A percentile compares a stretch with the other conserved stretches of the same genome.
Conservation (phyloP, 768 basidiomycete species). For the Glaciozyma antarctica region DNA sequence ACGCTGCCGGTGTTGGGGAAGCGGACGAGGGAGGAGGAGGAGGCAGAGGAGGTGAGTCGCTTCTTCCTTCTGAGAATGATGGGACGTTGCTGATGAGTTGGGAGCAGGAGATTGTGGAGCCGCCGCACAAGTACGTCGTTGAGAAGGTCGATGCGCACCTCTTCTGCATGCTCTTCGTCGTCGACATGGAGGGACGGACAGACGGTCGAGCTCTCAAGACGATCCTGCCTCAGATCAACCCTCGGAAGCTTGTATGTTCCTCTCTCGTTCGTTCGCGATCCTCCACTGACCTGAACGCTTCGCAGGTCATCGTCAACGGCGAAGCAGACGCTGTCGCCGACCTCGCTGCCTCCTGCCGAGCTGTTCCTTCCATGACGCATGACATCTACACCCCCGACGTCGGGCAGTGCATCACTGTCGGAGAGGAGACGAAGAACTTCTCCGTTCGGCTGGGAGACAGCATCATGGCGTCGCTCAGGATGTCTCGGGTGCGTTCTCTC, state of each 20-base stretch:
- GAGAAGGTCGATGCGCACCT: constrained; percentile 67
- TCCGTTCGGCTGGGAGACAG: constrained; percentile 89
- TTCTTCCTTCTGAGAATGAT: neutral
- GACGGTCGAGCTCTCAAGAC: constrained; percentile 95
- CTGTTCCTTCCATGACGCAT: constrained; percentile 80
- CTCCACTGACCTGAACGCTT: neutral
- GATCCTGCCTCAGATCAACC: constrained; percentile 91
- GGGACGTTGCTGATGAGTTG: constrained; percentile 1
- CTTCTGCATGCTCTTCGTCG: constrained; percentile 74
- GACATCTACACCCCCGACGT: constrained; percentile 72
- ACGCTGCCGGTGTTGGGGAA: constrained; percentile 61
- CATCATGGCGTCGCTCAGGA: constrained; percentile 63
- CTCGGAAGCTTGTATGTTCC: constrained; percentile 73
- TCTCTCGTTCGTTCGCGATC: neutral
- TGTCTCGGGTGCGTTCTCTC: constrained; percentile 48
- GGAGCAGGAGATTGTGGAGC: constrained; percentile 45
- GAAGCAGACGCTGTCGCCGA: constrained; percentile 55
- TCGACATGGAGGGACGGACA: constrained; percentile 93
- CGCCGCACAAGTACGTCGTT: constrained; percentile 81
- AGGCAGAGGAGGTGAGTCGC: constrained; percentile 64
- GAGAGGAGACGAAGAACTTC: constrained; percentile 90
- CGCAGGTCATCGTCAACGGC: constrained; percentile 81
- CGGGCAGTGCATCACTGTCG: constrained; percentile 77
- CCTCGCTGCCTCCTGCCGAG: constrained; percentile 68
- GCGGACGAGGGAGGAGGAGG: constrained; percentile 53